Evolutionary conservation across 371 early-diverging fungal species (phyloP), one percentile per base, ranked within the genome.

Genomic region (Chytridium lagenaria): DNA sequence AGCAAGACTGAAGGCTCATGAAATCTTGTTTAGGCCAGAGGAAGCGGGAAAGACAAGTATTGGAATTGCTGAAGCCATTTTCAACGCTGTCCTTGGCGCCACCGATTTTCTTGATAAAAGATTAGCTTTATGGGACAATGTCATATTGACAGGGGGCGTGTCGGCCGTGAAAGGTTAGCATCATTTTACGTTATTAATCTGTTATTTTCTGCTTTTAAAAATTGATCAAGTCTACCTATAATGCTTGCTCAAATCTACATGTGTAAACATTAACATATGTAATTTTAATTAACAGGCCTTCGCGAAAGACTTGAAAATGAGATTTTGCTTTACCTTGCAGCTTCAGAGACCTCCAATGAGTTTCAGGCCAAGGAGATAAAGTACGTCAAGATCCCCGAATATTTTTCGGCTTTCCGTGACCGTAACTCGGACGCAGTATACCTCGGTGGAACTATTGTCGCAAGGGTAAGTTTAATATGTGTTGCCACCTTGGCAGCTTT

Each of bases 71-170:
- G 93, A 93, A 59, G 87, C 89, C 0, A 85, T 93, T 68, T 84
- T 89, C 37, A 78, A 89, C 30, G 86, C 89, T 1, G 86, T 90
- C 50, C 84, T 85, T 49, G 40, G 59, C 5, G 84, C 84, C 19
- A 89, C 91, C 70, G 95, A 96, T 67, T 2, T 57, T 1, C 85
- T 90, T 1, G 94, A 93, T 59, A 91, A 89, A 70, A 88, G 95
- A 51, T 85, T 88, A 34, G 77, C 83, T 38, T 78, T 96, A 36
- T 95, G 93, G 94, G 97, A 96, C 75, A 87, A 86, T 69, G 85
- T 94, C 39, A 83, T 90, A 15, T 59, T 93, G 7, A 89, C 92
- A 0, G 95, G 95, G 31, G 95, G 93, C 0, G 23, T 81, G 70
- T 44, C 70, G 76, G 22, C 72, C 71, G 57, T 89, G n/a, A 82